Evolutionary conservation across 2,329 filamentous ascomycete species (phyloP).

Genomic region (Bipolaris victoriae): DNA sequence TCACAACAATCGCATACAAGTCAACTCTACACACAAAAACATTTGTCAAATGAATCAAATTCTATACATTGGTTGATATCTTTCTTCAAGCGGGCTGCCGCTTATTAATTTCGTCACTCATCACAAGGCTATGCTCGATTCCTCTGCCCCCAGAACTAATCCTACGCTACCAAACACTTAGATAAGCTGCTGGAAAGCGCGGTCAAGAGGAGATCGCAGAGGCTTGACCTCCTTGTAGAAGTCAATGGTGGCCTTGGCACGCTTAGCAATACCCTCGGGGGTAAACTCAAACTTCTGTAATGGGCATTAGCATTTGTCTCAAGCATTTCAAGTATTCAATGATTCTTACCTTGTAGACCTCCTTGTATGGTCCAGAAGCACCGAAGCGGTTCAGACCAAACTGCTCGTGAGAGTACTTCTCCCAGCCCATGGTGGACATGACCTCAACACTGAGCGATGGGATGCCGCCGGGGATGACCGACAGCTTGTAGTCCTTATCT

Average conservation of each 20-base stretch:
- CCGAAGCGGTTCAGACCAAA: slow-evolving; percentile 99
- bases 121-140: slow-evolving; percentile 7
- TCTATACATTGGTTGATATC: slow-evolving; percentile 29
- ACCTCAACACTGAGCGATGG: slow-evolving; percentile 93
- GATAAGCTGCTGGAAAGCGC: slow-evolving; percentile 96
- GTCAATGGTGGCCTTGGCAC: slow-evolving; percentile 86
- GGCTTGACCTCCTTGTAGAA: slow-evolving; percentile 96
- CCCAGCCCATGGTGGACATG: slow-evolving; percentile 97
- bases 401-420: slow-evolving; percentile 99
- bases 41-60: slow-evolving; percentile 24
- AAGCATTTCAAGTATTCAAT: background rate
- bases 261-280: slow-evolving; percentile 94
- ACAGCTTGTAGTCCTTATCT: slow-evolving; percentile 91
- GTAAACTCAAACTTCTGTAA: slow-evolving; percentile 98
- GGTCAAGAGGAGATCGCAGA: slow-evolving; percentile 91
- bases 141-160: slow-evolving; percentile 6
- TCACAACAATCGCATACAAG: background rate
- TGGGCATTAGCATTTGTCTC: slow-evolving; percentile 50
- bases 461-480: slow-evolving; percentile 90
- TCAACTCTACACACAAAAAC: background rate
- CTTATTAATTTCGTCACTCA: slow-evolving; percentile 22
- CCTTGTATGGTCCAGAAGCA: slow-evolving; percentile 95
- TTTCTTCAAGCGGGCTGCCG: slow-evolving; percentile 23
- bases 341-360: slow-evolving; percentile 80
- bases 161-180: slow-evolving; percentile 57